Evolutionary conservation across 495 filamentous ascomycete species (phyloP), one percentile per base, ranked within the genome.

Genomic region (Aspergillus sparsus): DNA sequence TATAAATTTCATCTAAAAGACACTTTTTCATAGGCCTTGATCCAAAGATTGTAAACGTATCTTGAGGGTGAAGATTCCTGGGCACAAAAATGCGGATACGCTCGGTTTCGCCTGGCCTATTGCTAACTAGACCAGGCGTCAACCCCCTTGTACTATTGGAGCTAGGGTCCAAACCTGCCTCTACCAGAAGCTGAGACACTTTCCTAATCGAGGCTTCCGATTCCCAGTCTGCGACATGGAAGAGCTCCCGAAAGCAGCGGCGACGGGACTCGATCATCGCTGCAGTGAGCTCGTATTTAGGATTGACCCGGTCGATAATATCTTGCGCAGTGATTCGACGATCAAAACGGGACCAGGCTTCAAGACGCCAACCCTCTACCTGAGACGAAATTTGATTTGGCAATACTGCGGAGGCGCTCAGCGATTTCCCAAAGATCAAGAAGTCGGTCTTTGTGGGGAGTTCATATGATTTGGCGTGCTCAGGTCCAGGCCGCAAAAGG

Each of bases 281-380:
- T 10, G 36, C n/a, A 5, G 36, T 51, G 21, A 66, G 35, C 10
- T 46, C 52, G 46, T 57, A 58, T n/a, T 32, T 35, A 16, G 65
- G 65, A 37, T 67, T 61, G 33, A 66, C 41, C 3, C 67, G 61
- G 49, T 66, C 67, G 10, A 69, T 53, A 9, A 69, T 69, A n/a
- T 69, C 67, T 11, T 53, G 12, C 0, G 12, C n/a, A 13, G 55
- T 62, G n/a, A 69, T 60, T 13, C 64, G 58, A 41, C 57, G 61
- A 35, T 69, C 67, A 11, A 65, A 61, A 18, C 63, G 61, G 21
- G 57, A 31, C 67, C 67, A 69, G 27, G 67, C 60, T 57, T 69
- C 67, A n/a, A 69, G 57, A 13, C 64, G 55, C 58, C 58, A 69
- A 7, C 58, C 64, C 39, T 63, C 61, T 10, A 65, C 67, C 31